Conservation (phyloP, 2,329 filamentous ascomycete species). For the Coniella vitis region DNA sequence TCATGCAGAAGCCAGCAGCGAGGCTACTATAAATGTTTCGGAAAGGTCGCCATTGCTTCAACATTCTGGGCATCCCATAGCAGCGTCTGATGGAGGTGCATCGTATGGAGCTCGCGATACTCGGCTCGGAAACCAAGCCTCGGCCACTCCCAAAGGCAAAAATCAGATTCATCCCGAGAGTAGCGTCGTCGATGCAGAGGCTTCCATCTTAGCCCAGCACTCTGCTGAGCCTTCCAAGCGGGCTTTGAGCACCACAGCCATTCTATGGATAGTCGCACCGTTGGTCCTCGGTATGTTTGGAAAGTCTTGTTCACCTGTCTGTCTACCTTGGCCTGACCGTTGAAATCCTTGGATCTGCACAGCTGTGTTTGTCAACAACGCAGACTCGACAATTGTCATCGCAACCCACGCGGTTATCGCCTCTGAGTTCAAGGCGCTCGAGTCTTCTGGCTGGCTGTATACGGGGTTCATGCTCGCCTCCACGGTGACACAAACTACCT, state of each 20-base stretch:
- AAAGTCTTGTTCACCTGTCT: neutral
- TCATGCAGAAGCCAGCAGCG: neutral
- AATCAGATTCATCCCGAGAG: too few relatives aligned
- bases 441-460: conserved; percentile 51
- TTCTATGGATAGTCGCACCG: conserved; percentile 21
- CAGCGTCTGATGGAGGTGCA: too few relatives aligned
- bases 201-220: neutral
- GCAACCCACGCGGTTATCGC: conserved; percentile 58
- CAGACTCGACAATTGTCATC: conserved; percentile 57
- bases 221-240: neutral
- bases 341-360: neutral
- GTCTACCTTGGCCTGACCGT: neutral
- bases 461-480: conserved; percentile 45
- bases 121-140: too few relatives aligned
- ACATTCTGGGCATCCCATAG: too few relatives aligned
- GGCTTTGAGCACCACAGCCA: conserved; percentile 2
- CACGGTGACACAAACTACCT: conserved; percentile 46
- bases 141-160: too few relatives aligned
- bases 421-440: conserved; percentile 52
- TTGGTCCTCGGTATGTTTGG: conserved; percentile 19
- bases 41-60: conserved; percentile 7
- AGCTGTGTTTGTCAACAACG: conserved; percentile 60
- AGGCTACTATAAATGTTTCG: neutral
- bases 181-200: conserved; percentile 15
- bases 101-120: too few relatives aligned